Conservation (phyloP, 164 flowering plant species). For the Umbellularia californica region DNA sequence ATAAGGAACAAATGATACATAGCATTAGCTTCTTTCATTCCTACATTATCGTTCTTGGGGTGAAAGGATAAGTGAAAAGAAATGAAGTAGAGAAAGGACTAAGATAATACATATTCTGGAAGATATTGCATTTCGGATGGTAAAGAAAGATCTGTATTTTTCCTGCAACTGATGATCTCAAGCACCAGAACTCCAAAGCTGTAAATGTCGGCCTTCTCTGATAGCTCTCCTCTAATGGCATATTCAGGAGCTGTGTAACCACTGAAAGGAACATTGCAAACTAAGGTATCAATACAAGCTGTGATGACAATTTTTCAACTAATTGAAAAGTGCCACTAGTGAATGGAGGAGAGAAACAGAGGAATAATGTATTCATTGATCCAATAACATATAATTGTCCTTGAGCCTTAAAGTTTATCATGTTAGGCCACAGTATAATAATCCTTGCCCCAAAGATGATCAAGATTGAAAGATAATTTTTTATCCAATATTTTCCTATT, state of each 20-base stretch:
- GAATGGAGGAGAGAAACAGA: not conserved
- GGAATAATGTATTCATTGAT: not conserved
- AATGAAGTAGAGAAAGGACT: not conserved
- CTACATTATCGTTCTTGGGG: not conserved
- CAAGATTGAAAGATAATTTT: too few relatives aligned
- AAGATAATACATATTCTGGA: constrained; percentile 57
- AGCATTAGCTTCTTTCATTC: not conserved
- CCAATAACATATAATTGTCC: not conserved
- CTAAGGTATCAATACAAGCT: not conserved
- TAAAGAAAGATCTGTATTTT: constrained; percentile 52
- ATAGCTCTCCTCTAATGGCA: constrained; percentile 62
- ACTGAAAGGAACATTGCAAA: constrained; percentile 25
- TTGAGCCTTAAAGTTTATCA: not conserved
- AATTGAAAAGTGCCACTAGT: not conserved
- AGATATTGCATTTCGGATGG: constrained; percentile 67
- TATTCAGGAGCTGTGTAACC: constrained; percentile 73
- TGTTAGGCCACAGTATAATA: not conserved
- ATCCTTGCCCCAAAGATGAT: too few relatives aligned
- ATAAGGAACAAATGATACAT: not conserved
- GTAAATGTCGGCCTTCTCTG: constrained; percentile 71
- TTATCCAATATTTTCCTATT: too few relatives aligned
- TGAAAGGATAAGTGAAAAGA: not conserved
- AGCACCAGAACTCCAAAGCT: constrained; percentile 68
- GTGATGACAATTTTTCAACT: not conserved
- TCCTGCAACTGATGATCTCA: constrained; percentile 57